These are phyloP conservation scores for Mycena latifolia DNA, from an alignment of 768 basidiomycete species.

Conservation along the genomic window DNA sequence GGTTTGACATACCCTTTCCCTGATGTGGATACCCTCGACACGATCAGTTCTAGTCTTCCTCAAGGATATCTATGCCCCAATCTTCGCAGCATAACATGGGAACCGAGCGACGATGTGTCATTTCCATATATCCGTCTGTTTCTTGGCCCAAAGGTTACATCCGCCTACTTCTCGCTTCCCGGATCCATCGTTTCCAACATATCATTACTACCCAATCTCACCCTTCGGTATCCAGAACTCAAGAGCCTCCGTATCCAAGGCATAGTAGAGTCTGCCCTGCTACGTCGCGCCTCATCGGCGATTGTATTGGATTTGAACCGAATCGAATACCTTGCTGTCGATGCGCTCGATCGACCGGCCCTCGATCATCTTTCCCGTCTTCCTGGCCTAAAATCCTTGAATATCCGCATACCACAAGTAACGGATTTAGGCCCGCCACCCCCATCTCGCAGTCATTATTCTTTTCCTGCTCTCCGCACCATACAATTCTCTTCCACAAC, in stretches of 20 bases:
- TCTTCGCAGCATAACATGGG: background rate
- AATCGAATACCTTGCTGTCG: background rate
- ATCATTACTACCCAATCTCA: background rate
- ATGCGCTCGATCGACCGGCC: background rate
- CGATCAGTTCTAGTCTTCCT: conserved; percentile 1
- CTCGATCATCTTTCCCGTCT: conserved; percentile 7
- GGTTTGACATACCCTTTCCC: background rate
- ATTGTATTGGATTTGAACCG: background rate
- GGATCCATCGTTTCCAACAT: background rate
- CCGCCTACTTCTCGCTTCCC: background rate
- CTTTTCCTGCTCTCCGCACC: background rate
- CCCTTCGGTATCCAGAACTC: background rate
- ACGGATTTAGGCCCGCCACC: background rate
- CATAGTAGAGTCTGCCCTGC: background rate
- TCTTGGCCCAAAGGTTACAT: background rate
- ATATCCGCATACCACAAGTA: background rate
- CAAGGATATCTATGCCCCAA: conserved; percentile 1
- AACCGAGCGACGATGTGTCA: background rate
- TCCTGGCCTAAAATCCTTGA: background rate
- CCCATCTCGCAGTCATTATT: background rate
- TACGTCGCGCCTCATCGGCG: background rate
- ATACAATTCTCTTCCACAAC: background rate
- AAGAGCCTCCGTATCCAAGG: background rate
- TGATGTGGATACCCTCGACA: background rate
- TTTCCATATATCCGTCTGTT: conserved; percentile 4